phyloP scores from a whole-genome alignment of 176 grass and related monocot species.

The Canna indica region DNA sequence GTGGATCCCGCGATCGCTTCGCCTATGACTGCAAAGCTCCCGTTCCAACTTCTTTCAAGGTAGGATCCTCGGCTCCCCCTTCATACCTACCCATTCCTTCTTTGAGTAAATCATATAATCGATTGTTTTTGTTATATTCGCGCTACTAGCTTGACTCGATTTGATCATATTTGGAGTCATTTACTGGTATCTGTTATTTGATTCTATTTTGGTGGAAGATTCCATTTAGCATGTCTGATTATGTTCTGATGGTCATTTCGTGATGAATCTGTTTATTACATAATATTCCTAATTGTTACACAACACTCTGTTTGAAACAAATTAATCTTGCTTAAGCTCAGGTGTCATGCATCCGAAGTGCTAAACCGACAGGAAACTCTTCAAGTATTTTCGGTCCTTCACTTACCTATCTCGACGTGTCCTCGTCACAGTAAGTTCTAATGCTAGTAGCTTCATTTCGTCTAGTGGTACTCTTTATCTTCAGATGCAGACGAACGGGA shows the following conservation, averaged over 20 bases:
- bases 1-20: conserved; percentile 38
- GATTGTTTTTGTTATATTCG: background rate
- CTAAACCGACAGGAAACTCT: background rate
- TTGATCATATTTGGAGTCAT: background rate
- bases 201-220: background rate
- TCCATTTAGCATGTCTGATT: no score
- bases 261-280: no score
- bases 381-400: conserved; percentile 30
- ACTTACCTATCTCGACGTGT: background rate
- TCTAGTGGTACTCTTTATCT: background rate
- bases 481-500: background rate
- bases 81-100: background rate
- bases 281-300: no score
- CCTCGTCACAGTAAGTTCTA: conserved; percentile 32
- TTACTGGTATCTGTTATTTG: background rate
- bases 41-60: conserved; percentile 32
- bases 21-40: background rate
- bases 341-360: conserved; percentile 26
- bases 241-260: no score
- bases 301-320: no score
- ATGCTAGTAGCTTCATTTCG: background rate
- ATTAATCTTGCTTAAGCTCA: conserved; percentile 16
- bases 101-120: no score
- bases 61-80: background rate
- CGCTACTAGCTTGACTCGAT: background rate